Evolutionary conservation across 2,329 filamentous ascomycete genomes (phyloP).

Genomic region (Claviceps maximensis): DNA sequence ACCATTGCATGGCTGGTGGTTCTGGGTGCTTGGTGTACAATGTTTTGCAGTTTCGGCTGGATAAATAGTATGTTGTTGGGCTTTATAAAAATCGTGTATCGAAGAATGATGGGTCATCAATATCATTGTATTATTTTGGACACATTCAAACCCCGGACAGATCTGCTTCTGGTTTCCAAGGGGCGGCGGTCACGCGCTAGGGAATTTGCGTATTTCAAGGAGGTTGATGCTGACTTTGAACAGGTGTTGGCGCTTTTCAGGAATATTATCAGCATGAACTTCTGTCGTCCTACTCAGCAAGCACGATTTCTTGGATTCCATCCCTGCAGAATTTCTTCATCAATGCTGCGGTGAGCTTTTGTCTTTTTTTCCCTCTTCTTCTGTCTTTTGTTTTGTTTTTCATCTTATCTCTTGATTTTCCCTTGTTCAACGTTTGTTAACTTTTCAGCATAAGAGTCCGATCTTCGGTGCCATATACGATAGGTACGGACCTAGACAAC

Average conservation of each 20-base stretch:
- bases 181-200: too few species aligned
- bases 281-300: conserved; percentile 30
- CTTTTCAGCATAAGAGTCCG: conserved; percentile 24
- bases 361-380: background rate
- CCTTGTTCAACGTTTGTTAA: background rate
- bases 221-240: background rate
- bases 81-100: too few species aligned
- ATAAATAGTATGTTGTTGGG: conserved; percentile 13
- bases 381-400: background rate
- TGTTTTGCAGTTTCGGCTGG: conserved; percentile 20
- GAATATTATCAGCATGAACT: conserved; percentile 34
- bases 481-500: conserved; percentile 40
- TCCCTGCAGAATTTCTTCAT: conserved; percentile 39
- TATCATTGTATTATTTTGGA: too few species aligned
- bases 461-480: conserved; percentile 47
- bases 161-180: too few species aligned
- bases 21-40: conserved; percentile 18
- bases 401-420: background rate
- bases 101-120: too few species aligned
- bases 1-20: conserved; percentile 17
- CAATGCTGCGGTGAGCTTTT: conserved; percentile 20
- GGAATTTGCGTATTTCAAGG: background rate
- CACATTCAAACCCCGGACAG: too few species aligned
- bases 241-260: conserved; percentile 34
- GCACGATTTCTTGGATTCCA: conserved; percentile 41